Base-by-base conservation (phyloP, 306 rosid species). In the Glycyrrhiza uralensis region DNA sequence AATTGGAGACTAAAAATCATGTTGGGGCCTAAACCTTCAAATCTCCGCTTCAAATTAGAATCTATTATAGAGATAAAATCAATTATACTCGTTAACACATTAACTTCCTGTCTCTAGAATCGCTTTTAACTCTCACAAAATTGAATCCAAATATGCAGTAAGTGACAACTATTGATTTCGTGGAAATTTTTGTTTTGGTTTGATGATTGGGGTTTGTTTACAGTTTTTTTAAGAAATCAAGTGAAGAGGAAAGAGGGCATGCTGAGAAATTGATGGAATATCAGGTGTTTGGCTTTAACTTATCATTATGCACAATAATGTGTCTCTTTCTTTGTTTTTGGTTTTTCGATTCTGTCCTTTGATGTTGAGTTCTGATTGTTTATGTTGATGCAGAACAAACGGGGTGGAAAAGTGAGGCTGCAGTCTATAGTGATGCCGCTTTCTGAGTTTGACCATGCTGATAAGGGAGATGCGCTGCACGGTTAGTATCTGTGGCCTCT, bases 181-280 rank as follows among this genome's bases (percentile, higher is more conserved):
- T n/a, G n/a, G n/a, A 0, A 28, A 3, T 7, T 33, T 30, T 30
- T 22, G n/a, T 0, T 64, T 7, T 29, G 8, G 39, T n/a, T n/a
- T n/a, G n/a, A n/a, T 26, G 50, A 0, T 6, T 71, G 1, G 47
- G 49, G 9, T 28, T 42, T 62, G 24, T n/a, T 3, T 23, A 7
- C 42, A 95, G 99, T 61, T 89, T 91, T 80, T 95, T 95, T 70
- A 89, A 87, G 85, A 91, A 91, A 82, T 95, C 97, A 0, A 95
- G 99, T 79, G 90, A 82, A 54, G 97, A 95, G 81, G 99, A 95
- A 79, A 88, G 97, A 74, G 90, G 11, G 0, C 99, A 95, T 55
- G 99, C 99, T 17, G 96, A 95, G 96, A 88, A 88, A 78, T 74
- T 95, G 56, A 91, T 95, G 96, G 85, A 89, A 79, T 95, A 95